Evolutionary conservation across 148 eudicot genomes (phyloP).

Genomic region (Vaccinium macrocarpon): DNA sequence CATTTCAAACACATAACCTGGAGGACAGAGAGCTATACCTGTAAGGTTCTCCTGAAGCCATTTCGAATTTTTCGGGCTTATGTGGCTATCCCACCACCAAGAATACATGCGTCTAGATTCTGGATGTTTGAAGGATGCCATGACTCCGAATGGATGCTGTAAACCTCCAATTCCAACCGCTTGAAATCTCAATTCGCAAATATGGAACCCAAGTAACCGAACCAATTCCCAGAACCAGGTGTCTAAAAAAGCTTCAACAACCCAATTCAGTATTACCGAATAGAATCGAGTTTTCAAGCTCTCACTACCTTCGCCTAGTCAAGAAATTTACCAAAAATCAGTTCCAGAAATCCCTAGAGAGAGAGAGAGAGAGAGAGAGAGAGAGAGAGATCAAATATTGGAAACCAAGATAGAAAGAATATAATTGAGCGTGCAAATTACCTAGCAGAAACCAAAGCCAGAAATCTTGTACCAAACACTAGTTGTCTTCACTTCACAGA

Average conservation of each 20-base stretch:
- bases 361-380: neutral
- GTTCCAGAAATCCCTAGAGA: neutral
- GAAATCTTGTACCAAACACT: conserved; percentile 7
- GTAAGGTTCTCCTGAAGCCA: conserved; percentile 97
- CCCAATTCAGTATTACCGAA: conserved; percentile 14
- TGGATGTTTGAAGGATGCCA: conserved; percentile 50
- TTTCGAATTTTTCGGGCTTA: conserved; percentile 92
- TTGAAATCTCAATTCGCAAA: neutral
- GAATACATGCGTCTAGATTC: conserved; percentile 76
- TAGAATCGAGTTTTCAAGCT: conserved; percentile 16
- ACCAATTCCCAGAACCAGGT: neutral
- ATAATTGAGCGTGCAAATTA: conserved; percentile 15
- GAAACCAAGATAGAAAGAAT: conserved; percentile 5
- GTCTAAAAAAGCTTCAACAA: conserved; percentile 12
- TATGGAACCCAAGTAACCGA: neutral
- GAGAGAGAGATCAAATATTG: neutral
- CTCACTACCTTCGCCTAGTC: neutral
- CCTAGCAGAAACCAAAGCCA: conserved; percentile 19
- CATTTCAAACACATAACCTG: neutral
- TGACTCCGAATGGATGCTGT: conserved; percentile 19
- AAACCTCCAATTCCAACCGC: conserved; percentile 21
- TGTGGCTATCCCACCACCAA: conserved; percentile 99
- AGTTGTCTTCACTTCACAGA: neutral
- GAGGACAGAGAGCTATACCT: conserved; percentile 42
- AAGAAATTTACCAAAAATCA: neutral